phyloP scores from a whole-genome alignment of 345 rosid genomes.

The Abelmoschus esculentus region DNA sequence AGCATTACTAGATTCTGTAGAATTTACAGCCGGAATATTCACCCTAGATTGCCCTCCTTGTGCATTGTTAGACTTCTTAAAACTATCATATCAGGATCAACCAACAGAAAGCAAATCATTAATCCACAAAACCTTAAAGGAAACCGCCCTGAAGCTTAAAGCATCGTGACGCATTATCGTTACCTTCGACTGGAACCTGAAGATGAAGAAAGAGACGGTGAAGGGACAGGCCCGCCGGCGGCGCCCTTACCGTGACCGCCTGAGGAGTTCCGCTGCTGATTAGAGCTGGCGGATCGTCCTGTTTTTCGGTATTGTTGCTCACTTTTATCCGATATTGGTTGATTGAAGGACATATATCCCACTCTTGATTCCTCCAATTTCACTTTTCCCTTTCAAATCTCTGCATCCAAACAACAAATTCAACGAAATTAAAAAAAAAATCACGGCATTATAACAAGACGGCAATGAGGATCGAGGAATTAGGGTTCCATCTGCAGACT shows the following conservation, averaged over 20 bases:
- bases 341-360: conserved; percentile 93
- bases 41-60: conserved; percentile 72
- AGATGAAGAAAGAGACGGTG: conserved; percentile 41
- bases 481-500: conserved; percentile 18
- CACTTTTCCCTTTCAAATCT: conserved; percentile 4
- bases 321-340: conserved; percentile 72
- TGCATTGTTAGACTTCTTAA: conserved; percentile 59
- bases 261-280: conserved; percentile 66
- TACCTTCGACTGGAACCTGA: conserved; percentile 57
- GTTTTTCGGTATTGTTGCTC: conserved; percentile 55
- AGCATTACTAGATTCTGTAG: conserved; percentile 33
- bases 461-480: neutral
- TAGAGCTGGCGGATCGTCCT: conserved; percentile 66
- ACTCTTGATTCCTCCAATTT: conserved; percentile 27
- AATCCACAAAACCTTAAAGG: neutral
- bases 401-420: conserved; percentile 5
- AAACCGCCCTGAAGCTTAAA: neutral
- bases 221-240: conserved; percentile 62
- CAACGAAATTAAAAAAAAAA: neutral
- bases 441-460: neutral
- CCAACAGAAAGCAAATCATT: neutral
- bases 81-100: conserved; percentile 26
- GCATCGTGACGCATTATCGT: neutral
- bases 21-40: conserved; percentile 32
- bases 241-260: conserved; percentile 70